Base-by-base conservation (phyloP, 257 asterid species). In the Ilex aquifolium region DNA sequence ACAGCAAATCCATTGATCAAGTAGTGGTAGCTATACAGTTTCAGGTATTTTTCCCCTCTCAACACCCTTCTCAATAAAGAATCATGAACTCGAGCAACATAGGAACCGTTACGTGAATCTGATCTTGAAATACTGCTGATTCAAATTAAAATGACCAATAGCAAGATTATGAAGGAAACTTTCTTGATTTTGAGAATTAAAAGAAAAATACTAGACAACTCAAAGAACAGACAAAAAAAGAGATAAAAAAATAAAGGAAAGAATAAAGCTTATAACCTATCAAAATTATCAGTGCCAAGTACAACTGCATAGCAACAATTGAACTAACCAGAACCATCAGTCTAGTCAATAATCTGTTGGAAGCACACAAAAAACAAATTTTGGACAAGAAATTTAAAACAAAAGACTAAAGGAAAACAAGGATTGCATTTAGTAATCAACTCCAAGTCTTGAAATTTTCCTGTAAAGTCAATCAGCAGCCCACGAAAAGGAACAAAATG, bases 1-100 rank as follows among this genome's bases (percentile, higher is more conserved):
- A 88, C 97, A 8, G 96, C 88, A 63, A 93, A 93, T 27, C 99
- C 99, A 58, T 93, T 90, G 73, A 93, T 85, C 67, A 93, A 82
- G 78, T 72, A 93, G 69, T 82, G 95, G 82, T 93, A 93, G 87
- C 97, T 87, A 77, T 87, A 88, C n/a, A 93, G 80, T 79, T 90
- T 93, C 50, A 90, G 74, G 73, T 90, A 93, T 71, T 76, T 85
- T 76, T 90, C 90, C 31, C 99, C 97, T 65, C 62, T 74, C 39
- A 93, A 73, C 13, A 56, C 81, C 71, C 51, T 74, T 69, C 79
- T 78, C 69, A 93, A 71, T 42, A 93, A 71, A 72, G 94, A 84
- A 76, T 90, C 84, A 39, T 93, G 99, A 59, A 80, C 27, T 2
- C 90, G 88, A n/a, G 88, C 83, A 63, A 80, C 44, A 69, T 69